Base-by-base conservation (phyloP, 1,284 basidiomycete species). In the Tylopilus sp. region DNA sequence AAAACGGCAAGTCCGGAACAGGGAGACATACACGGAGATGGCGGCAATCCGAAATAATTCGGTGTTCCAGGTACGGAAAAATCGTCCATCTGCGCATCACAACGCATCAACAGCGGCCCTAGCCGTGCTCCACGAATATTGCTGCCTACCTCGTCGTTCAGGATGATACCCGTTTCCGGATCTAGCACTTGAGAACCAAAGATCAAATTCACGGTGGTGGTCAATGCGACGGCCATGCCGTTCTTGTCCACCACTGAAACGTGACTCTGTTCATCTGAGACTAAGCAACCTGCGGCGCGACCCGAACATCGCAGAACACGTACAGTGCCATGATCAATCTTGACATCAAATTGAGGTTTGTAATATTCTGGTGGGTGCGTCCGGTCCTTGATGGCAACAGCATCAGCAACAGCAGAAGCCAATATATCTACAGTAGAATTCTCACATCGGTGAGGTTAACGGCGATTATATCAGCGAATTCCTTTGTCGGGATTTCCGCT, bases 121-220 rank as follows among this genome's bases (percentile, higher is more conserved):
- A n/a, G 13, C n/a, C 9, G 12, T 26, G 11, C 13, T 28, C 12
- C 16, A 13, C 23, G 29, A 1, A 13, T 36, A 41, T 18, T 28
- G 36, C 43, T 43, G 53, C 52, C 6, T 23, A 75, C 80, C 73
- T 96, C 91, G 62, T 97, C 84, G 63, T 97, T 97, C 39, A 97
- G 69, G 46, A 97, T 81, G 25, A 97, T 77, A 0, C 94, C 95
- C 0, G 92, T 95, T 33, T 82, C 76, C 0, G 86, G 78, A 66
- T 94, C 92, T 61, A 95, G 76, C 12, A 96, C 86, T 48, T 75
- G 75, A 5, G 87, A 91, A n/a, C 93, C 93, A 69, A 96, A 97
- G 28, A 94, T 63, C 41, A 84, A 58, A 67, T 97, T 97, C 44
- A 97, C 84, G 0, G 94, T 95, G 1, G 86, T 86, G 1, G 94